These are phyloP conservation scores for Fusarium euwallaceae DNA, from an alignment of 2,329 filamentous ascomycete species.

Conservation along the genomic window DNA sequence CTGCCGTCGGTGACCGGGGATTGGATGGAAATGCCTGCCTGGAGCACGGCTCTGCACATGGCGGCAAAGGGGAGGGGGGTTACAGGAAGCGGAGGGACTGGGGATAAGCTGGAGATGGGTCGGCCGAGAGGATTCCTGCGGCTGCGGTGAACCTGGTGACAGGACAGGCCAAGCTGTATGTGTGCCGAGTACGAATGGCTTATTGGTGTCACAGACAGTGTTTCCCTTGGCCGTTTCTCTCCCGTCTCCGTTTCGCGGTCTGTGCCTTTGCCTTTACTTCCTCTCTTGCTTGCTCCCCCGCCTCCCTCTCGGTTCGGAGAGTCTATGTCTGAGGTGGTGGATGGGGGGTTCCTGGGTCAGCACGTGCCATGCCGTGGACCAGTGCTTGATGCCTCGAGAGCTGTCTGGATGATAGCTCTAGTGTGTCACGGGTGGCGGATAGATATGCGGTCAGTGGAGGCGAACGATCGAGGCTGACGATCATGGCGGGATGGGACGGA, in stretches of 20 bases:
- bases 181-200: slow-evolving; percentile 16
- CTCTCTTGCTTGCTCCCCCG: slow-evolving; percentile 4
- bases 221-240: slow-evolving; percentile 25
- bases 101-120: slow-evolving; percentile 33
- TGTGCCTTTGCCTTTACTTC: neutral
- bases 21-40: slow-evolving; percentile 41
- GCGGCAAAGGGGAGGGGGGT: slow-evolving; percentile 16
- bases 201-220: slow-evolving; percentile 3
- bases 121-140: slow-evolving; percentile 38
- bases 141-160: slow-evolving; percentile 30
- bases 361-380: slow-evolving; percentile 38
- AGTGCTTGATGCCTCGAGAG: slow-evolving; percentile 15
- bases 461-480: slow-evolving; percentile 36
- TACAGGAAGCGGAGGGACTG: slow-evolving; percentile 28
- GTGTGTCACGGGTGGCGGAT: slow-evolving; percentile 13
- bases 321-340: slow-evolving; percentile 28
- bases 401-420: slow-evolving; percentile 15
- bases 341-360: slow-evolving; percentile 34
- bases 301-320: slow-evolving; percentile 31
- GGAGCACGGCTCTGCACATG: slow-evolving; percentile 16
- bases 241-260: neutral
- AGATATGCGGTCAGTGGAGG: neutral
- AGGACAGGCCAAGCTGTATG: slow-evolving; percentile 18
- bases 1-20: slow-evolving; percentile 26
- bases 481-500: slow-evolving; percentile 18